Conservation (phyloP, 1,139 yeast species). For the Geotrichum citri-aurantii region DNA sequence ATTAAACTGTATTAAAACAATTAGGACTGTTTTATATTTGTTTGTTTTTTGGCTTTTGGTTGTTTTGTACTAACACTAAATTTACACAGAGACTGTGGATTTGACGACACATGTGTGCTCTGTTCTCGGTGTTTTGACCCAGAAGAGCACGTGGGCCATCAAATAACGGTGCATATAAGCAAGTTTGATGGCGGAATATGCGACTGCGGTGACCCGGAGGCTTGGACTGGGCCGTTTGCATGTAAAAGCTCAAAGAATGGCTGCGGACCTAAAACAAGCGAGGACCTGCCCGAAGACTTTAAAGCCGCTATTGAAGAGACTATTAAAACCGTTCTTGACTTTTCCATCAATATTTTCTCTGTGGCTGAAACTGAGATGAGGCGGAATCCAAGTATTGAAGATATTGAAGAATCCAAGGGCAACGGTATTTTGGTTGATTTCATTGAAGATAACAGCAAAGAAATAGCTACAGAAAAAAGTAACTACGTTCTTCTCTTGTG, state of each 20-base stretch:
- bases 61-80: neutral
- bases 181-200: constrained; percentile 84
- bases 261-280: constrained; percentile 16
- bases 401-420: constrained; percentile 27
- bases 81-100: constrained; percentile 57
- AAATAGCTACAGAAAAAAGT: constrained; percentile 38
- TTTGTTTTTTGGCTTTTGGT: too few species aligned
- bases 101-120: constrained; percentile 80
- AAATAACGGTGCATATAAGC: constrained; percentile 64
- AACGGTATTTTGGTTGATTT: constrained; percentile 43
- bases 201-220: constrained; percentile 88
- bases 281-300: constrained; percentile 29
- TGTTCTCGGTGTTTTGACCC: constrained; percentile 74
- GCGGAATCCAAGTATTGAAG: constrained; percentile 25
- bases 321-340: constrained; percentile 59
- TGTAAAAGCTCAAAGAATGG: constrained; percentile 42
- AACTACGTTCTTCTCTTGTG: constrained; percentile 58
- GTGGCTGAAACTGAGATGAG: constrained; percentile 41
- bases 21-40: too few species aligned
- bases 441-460: constrained; percentile 41
- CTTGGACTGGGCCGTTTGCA: constrained; percentile 54
- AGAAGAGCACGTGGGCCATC: constrained; percentile 68
- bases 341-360: constrained; percentile 62
- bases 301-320: constrained; percentile 35
- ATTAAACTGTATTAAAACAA: neutral